Percentiles rank a stretch among this genome's conserved stretches.
Conservation (phyloP, 371 early-diverging fungal species). For the Thermomucor indicae-seudaticae region DNA sequence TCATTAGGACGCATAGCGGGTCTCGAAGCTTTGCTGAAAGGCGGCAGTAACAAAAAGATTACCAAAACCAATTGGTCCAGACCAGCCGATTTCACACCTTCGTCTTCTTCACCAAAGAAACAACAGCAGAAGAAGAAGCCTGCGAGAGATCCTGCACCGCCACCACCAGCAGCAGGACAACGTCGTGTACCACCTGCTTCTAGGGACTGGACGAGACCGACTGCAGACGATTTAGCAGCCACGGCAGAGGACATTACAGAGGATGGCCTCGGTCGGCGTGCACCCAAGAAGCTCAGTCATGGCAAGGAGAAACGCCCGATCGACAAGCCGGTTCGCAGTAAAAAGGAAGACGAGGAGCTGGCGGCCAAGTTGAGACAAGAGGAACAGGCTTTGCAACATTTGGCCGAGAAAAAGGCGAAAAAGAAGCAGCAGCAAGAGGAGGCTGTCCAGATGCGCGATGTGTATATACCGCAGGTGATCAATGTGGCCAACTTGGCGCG, state of each 20-base stretch:
- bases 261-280: no score
- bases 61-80: slow-evolving; percentile 17
- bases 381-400: slow-evolving; percentile 17
- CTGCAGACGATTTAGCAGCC: no score
- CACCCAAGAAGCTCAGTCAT: no score
- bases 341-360: slow-evolving; percentile 26
- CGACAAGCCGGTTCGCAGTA: no score
- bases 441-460: slow-evolving; percentile 47
- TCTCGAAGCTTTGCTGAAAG: no score
- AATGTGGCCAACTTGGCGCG: slow-evolving; percentile 78
- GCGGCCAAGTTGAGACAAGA: slow-evolving; percentile 17
- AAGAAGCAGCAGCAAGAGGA: slow-evolving; percentile 20
- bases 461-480: slow-evolving; percentile 80
- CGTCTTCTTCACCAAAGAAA: no score
- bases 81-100: slow-evolving; percentile 24
- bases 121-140: slow-evolving; percentile 25
- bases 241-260: no score
- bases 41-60: slow-evolving; percentile 9
- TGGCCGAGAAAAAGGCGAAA: slow-evolving; percentile 19
- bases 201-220: no score
- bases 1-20: no score
- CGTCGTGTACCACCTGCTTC: no score
- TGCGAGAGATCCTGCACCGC: slow-evolving; percentile 2
- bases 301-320: no score
- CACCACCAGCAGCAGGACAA: no score